Base-by-base conservation (phyloP, 768 basidiomycete genomes). In the Pleurotus salmoneostramineus region DNA sequence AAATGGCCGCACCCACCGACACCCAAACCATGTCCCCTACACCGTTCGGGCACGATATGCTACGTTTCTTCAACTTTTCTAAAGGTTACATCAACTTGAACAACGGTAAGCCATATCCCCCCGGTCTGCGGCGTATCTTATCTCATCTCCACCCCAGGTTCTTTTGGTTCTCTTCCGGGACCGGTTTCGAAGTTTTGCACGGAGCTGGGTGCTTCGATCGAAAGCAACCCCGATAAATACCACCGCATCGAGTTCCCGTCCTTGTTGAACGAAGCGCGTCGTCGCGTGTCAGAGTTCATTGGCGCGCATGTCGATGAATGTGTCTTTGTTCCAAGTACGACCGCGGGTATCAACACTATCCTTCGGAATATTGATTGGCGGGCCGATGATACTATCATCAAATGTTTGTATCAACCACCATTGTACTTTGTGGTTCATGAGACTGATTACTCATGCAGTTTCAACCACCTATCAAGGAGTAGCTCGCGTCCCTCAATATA, bases 281-380 rank as follows among this genome's bases (percentile, higher is more conserved):
- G 71, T 60, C 71, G 76, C 55, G 63, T 87, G 3, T 83, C 86
- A 0, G 61, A 79, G 36, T 70, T 88, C 12, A 76, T 84, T 10
- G 81, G 79, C 0, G 75, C 78, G 0, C 64, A 78, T 0, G 65
- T 63, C 12, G 79, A 86, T 46, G 87, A 88, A 64, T 72, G 81
- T n/a, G 83, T 87, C 15, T 69, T 84, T 6, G 79, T 86, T 0
- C 69, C 78, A 0, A 90, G 89, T 62, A 79, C 88, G 0, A 85
- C 85, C 0, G 77, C 81, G 61, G 88, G 83, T 2, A 62, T 93
- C 35, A 84, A 85, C 62, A 89, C 84, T 7, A 72, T 93, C 50
- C 66, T 91, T 34, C 71, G 78, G 48, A 91, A 91, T 58, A 74
- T 94, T 33, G 72, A 79, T 37, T 91, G 87, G 88, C 73, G 80